Evolutionary conservation across 2,329 filamentous ascomycete genomes (phyloP).

Genomic region (Exophiala sideris): DNA sequence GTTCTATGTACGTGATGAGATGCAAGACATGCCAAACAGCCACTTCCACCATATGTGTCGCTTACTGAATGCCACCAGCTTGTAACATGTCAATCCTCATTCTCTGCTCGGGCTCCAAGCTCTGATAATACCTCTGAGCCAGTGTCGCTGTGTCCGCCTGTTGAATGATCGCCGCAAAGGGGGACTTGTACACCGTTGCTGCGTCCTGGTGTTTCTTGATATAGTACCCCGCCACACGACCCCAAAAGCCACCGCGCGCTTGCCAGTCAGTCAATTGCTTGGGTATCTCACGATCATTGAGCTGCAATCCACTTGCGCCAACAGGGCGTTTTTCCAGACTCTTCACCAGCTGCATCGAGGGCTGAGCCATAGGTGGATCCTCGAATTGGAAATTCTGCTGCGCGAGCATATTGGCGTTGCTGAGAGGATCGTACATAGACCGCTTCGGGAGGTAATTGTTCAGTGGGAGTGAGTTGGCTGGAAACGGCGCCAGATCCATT

Average conservation of each 20-base stretch:
- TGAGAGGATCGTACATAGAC: constrained; percentile 24
- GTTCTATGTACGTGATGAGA: no score
- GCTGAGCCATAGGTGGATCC: constrained; percentile 22
- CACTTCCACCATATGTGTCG: not conserved
- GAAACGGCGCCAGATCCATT: constrained; percentile 23
- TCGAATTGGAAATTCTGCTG: constrained; percentile 7
- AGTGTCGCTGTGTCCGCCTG: constrained; percentile 3
- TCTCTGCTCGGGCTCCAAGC: constrained; percentile 12
- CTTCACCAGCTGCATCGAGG: constrained; percentile 17
- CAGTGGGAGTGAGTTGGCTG: constrained; percentile 13
- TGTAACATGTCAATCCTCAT: constrained; percentile 15
- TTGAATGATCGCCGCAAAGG: constrained; percentile 17
- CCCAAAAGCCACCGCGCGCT: constrained; percentile 27
- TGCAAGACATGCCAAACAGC: no score
- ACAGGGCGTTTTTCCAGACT: constrained; percentile 23
- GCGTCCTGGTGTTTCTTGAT: constrained; percentile 23
- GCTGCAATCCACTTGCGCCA: constrained; percentile 18
- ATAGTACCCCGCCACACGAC: constrained; percentile 25
- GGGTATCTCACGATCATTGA: constrained; percentile 25
- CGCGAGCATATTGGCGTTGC: constrained; percentile 1
- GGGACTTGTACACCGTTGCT: constrained; percentile 25
- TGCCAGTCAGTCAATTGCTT: constrained; percentile 24
- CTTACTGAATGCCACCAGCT: not conserved
- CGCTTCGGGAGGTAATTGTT: constrained; percentile 18
- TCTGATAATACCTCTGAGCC: constrained; percentile 20